Conservation (phyloP, 352 stramenopile genomes). For the Phytopythium cucurbitacearum region DNA sequence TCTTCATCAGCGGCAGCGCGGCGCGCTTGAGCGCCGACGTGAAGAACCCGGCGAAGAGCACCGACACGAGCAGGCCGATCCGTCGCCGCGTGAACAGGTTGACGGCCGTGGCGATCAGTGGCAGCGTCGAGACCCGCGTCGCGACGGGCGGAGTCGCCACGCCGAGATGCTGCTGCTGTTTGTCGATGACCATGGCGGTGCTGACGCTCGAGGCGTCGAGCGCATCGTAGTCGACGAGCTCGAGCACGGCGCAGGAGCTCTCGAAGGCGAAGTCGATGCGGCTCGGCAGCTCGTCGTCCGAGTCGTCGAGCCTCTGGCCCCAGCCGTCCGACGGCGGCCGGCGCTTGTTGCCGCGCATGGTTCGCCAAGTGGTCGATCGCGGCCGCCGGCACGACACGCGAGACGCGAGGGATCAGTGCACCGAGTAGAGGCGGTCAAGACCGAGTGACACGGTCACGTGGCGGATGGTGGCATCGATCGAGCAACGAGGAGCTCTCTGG, state of each 20-base stretch:
- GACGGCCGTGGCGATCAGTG: not conserved
- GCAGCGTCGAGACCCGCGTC: constrained; percentile 5
- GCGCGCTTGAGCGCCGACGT: constrained; percentile 32
- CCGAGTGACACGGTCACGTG: too few species aligned
- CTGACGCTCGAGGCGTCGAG: constrained; percentile 5
- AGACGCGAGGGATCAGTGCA: too few species aligned
- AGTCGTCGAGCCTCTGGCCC: not conserved
- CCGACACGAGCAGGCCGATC: constrained; percentile 33
- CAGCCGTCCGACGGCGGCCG: not conserved
- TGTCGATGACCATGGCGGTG: constrained; percentile 9
- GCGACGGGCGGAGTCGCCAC: constrained; percentile 9
- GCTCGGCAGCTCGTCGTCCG: not conserved
- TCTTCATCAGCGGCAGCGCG: constrained; percentile 33
- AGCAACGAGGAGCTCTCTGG: too few species aligned
- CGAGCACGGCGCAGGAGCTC: constrained; percentile 26
- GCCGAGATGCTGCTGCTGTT: constrained; percentile 2
- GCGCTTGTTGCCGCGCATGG: not conserved
- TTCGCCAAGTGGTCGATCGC: not conserved
- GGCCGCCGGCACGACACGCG: too few species aligned
- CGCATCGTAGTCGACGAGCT: constrained; percentile 22
- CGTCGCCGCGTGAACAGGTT: constrained; percentile 16
- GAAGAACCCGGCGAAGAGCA: constrained; percentile 27
- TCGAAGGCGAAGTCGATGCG: constrained; percentile 14
- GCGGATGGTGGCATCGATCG: too few species aligned
- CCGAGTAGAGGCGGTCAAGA: too few species aligned